Evolutionary conservation across 2,329 filamentous ascomycete genomes (phyloP).

Genomic region (Zasmidium angulare): DNA sequence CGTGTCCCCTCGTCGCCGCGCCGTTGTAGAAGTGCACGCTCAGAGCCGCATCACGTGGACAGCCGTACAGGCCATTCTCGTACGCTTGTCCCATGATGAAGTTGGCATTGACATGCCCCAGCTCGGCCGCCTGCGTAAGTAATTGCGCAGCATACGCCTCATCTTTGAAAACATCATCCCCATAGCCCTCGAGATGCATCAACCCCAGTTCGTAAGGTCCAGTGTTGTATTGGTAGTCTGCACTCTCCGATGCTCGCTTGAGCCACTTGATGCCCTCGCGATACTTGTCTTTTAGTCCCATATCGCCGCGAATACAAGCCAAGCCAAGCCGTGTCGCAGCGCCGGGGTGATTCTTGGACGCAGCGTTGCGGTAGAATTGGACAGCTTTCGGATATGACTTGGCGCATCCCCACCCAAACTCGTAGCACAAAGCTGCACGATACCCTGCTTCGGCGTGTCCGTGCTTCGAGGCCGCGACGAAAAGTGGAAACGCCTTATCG

Average conservation of each 20-base stretch:
- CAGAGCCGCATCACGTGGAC: constrained; percentile 84
- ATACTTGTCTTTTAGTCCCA: constrained; percentile 76
- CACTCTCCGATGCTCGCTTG: constrained; percentile 85
- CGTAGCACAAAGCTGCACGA: constrained; percentile 89
- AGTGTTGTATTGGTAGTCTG: constrained; percentile 87
- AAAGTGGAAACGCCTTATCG: constrained; percentile 86
- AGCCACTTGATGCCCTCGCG: constrained; percentile 95
- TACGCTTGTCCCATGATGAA: constrained; percentile 94
- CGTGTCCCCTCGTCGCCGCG: constrained; percentile 79
- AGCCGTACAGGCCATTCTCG: constrained; percentile 84
- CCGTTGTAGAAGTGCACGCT: constrained; percentile 97
- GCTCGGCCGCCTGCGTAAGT: constrained; percentile 88
- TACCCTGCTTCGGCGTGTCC: constrained; percentile 96
- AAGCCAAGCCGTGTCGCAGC: constrained; percentile 90
- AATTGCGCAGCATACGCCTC: constrained; percentile 87
- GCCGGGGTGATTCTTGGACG: constrained; percentile 91
- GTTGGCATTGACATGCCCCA: constrained; percentile 83
- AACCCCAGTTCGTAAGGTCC: constrained; percentile 88
- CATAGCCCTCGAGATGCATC: constrained; percentile 89
- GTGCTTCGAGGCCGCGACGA: constrained; percentile 91
- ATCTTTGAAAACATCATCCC: constrained; percentile 90
- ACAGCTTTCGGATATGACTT: constrained; percentile 89
- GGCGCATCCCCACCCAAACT: constrained; percentile 95
- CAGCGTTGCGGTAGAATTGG: constrained; percentile 86
- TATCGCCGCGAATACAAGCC: constrained; percentile 84